phyloP scores from a whole-genome alignment of 176 grass and related monocot genomes.

The Carex parvula region DNA sequence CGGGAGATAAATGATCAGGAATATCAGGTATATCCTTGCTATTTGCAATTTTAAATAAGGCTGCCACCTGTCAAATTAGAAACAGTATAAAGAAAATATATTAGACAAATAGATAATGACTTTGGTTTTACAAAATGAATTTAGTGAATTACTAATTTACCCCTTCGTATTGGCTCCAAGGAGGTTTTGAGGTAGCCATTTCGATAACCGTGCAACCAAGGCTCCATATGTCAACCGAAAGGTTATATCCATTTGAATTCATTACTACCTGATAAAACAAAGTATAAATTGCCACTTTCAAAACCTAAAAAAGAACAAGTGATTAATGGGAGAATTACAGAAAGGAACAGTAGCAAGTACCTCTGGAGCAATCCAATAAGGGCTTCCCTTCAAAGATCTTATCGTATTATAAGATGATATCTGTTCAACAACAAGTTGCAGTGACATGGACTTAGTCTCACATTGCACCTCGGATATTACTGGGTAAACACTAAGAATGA shows the following conservation, averaged over 20 bases:
- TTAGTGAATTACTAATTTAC: constrained; percentile 43
- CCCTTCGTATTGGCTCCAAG: constrained; percentile 92
- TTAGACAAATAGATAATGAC: background rate
- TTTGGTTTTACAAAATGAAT: constrained; percentile 26
- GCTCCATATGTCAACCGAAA: constrained; percentile 96
- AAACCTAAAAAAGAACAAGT: background rate
- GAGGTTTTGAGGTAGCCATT: constrained; percentile 93
- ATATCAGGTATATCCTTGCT: constrained; percentile 97
- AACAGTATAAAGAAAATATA: constrained; percentile 8
- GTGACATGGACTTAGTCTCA: background rate
- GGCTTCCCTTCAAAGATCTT: constrained; percentile 95
- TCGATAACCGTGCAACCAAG: constrained; percentile 95
- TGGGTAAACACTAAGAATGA: background rate
- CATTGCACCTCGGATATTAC: background rate
- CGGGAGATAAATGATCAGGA: constrained; percentile 60
- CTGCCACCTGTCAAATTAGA: constrained; percentile 66
- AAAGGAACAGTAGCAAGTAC: constrained; percentile 31
- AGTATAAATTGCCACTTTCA: background rate
- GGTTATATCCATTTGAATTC: constrained; percentile 75
- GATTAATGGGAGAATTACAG: background rate
- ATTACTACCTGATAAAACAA: constrained; percentile 71
- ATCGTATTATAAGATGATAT: constrained; percentile 90
- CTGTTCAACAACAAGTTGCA: constrained; percentile 43
- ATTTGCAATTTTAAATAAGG: constrained; percentile 98
- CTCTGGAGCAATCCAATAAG: constrained; percentile 99